phyloP scores from a whole-genome alignment of 23 red algal genomes.

The Agarophyton chilense region DNA sequence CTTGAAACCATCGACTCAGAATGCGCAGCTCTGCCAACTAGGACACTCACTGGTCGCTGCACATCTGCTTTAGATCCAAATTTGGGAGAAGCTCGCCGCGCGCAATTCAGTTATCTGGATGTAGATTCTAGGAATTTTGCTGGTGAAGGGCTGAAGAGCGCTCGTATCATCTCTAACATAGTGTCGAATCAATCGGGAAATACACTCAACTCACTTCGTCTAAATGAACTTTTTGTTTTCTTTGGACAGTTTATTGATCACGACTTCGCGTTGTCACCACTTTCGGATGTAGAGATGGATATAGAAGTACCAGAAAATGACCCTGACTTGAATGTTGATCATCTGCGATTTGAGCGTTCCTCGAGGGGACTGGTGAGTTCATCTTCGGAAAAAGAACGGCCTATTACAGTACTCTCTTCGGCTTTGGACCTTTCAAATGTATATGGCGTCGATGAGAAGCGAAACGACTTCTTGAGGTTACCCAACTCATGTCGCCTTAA shows the following conservation, averaged over 20 bases:
- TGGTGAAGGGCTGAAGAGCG: not conserved
- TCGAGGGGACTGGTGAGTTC: no score
- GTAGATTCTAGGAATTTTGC: not conserved
- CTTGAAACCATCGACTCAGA: no score
- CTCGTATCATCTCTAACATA: slow-evolving; percentile 14
- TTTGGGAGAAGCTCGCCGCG: not conserved
- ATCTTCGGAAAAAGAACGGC: no score
- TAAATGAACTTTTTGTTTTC: slow-evolving; percentile 42
- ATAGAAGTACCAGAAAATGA: slow-evolving; percentile 2
- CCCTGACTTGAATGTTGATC: no score
- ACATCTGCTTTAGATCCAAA: not conserved
- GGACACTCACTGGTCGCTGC: not conserved
- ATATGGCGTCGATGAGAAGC: slow-evolving; percentile 18
- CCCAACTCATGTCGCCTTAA: not conserved
- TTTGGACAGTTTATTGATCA: slow-evolving; percentile 70
- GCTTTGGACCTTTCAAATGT: slow-evolving; percentile 27
- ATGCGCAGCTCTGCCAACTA: no score
- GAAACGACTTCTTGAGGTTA: not conserved
- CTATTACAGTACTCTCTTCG: no score
- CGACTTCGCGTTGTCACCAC: slow-evolving; percentile 30
- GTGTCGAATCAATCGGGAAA: not conserved
- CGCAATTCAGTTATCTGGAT: slow-evolving; percentile 24
- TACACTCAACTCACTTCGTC: not conserved
- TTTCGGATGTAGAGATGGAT: not conserved
- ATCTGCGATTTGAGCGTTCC: no score